phyloP scores from a whole-genome alignment of 164 flowering plant species.

The Paratinospora sagittata region DNA sequence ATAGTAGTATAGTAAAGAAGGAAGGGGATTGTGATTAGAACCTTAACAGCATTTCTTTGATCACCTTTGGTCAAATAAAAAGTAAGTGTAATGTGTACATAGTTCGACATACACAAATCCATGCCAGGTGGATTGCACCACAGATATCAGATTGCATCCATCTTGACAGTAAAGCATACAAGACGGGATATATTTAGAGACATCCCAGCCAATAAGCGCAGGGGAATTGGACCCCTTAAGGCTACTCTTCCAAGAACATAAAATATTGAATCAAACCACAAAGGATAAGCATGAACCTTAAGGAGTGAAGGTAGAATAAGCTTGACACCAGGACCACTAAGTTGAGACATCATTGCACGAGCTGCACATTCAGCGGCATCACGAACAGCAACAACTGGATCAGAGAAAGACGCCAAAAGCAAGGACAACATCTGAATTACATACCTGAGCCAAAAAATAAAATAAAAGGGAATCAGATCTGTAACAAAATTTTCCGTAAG shows the following conservation, averaged over 20 bases:
- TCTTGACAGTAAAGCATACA: neutral
- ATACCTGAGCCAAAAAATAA: slow-evolving; percentile 50
- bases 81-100: neutral
- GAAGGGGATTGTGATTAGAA: too few species aligned
- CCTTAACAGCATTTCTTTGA: too few species aligned
- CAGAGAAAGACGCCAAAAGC: slow-evolving; percentile 91
- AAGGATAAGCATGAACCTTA: slow-evolving; percentile 43
- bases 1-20: too few species aligned
- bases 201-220: neutral
- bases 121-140: neutral
- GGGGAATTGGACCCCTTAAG: neutral
- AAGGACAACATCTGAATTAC: slow-evolving; percentile 89
- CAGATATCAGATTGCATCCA: neutral
- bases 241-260: neutral
- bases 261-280: neutral
- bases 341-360: slow-evolving; percentile 99
- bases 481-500: neutral
- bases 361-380: slow-evolving; percentile 99
- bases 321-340: slow-evolving; percentile 94
- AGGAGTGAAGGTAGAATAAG: slow-evolving; percentile 94
- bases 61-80: neutral
- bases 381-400: slow-evolving; percentile 95
- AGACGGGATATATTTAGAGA: neutral
- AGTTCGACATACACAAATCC: neutral
- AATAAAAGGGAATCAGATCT: neutral